Percentiles rank a stretch among this genome's conserved stretches.
These are phyloP conservation scores for Populus hybrid DNA, from an alignment of 441 rosid genomes.

Conservation along the genomic window DNA sequence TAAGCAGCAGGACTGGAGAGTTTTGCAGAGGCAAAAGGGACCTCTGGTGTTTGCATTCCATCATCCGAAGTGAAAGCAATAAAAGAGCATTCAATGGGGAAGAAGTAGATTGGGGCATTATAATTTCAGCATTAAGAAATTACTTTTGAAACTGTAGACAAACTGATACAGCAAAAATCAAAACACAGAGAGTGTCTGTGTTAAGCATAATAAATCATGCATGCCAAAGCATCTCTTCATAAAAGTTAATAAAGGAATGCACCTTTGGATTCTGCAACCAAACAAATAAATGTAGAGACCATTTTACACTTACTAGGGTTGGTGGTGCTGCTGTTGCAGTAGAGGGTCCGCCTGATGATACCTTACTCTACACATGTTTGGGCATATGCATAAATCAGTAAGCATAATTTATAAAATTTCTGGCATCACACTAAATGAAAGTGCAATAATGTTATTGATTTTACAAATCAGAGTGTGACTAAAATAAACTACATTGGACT, in stretches of 20 bases:
- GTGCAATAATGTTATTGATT: neutral
- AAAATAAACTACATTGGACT: neutral
- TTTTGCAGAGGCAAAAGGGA: neutral
- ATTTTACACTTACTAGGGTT: constrained; percentile 38
- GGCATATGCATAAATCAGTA: constrained; percentile 7
- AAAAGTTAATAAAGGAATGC: neutral
- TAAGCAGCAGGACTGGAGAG: neutral
- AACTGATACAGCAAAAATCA: neutral
- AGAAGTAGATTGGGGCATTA: neutral
- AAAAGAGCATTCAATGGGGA: neutral
- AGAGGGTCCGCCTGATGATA: constrained; percentile 51
- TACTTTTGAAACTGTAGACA: neutral
- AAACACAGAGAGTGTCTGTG: neutral
- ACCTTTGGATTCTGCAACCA: neutral
- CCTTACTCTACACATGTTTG: constrained; percentile 46
- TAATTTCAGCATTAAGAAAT: neutral
- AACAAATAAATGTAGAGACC: neutral
- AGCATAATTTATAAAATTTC: neutral
- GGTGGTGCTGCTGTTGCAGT: constrained; percentile 44
- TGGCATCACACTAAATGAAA: neutral
- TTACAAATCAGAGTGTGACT: neutral
- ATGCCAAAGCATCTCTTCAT: neutral
- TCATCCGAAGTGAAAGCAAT: neutral
- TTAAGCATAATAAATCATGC: neutral
- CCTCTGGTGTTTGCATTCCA: neutral